Percentiles rank a stretch among this genome's conserved stretches.
Evolutionary conservation across 306 rosid genomes (phyloP).

Genomic region (Dryas octopetala): DNA sequence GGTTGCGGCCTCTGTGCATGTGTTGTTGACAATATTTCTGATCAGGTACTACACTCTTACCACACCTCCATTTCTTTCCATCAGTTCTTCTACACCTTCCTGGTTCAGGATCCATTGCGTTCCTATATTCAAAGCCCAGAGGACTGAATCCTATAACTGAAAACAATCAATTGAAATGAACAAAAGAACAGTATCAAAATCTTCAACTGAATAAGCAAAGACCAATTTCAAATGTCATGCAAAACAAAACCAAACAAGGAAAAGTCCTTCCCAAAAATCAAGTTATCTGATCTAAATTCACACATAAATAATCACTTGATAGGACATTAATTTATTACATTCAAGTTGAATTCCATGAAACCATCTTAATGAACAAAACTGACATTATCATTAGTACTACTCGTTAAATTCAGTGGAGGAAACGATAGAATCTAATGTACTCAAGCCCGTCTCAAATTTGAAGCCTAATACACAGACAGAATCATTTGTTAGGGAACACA

Average conservation of each 20-base stretch:
- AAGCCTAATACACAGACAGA: constrained; percentile 5
- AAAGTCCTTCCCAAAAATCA: constrained; percentile 8
- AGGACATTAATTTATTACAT: neutral
- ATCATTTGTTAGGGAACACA: neutral
- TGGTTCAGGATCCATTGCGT: constrained; percentile 58
- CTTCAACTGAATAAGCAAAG: constrained; percentile 2
- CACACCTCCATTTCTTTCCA: constrained; percentile 94
- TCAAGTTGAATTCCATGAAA: neutral
- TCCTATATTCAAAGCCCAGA: constrained; percentile 37
- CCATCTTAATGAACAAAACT: neutral
- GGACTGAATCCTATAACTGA: constrained; percentile 38
- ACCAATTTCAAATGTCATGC: neutral
- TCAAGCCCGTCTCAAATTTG: neutral
- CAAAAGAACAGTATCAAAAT: constrained; percentile 14
- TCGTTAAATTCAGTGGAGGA: neutral
- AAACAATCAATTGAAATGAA: constrained; percentile 26
- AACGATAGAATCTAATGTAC: neutral
- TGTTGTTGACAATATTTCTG: constrained; percentile 81
- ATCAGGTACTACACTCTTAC: constrained; percentile 40
- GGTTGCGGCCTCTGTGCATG: constrained; percentile 84
- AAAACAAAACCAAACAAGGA: neutral
- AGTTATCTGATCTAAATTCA: neutral
- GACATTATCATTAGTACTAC: neutral
- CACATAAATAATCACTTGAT: neutral
- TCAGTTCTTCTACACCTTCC: constrained; percentile 90